Evolutionary conservation across 2,329 filamentous ascomycete species (phyloP).

Genomic region (Zasmidium angulare): DNA sequence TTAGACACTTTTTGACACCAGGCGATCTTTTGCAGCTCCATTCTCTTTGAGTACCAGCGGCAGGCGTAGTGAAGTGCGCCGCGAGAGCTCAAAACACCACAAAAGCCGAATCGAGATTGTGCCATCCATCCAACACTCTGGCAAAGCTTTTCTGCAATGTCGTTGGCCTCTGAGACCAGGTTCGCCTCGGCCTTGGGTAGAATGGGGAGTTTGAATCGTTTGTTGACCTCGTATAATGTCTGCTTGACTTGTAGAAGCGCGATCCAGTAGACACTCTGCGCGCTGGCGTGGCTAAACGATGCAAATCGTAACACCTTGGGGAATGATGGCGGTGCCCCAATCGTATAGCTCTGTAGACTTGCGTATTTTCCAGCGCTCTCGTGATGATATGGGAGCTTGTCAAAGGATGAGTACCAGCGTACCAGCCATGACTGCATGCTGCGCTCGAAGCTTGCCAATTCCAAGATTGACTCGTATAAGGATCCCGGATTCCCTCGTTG

Average conservation of each 20-base stretch:
- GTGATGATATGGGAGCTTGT: conserved; percentile 7
- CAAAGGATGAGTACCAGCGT: conserved; percentile 8
- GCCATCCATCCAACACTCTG: conserved; percentile 6
- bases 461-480: not conserved
- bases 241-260: conserved; percentile 6
- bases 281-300: conserved; percentile 9
- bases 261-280: conserved; percentile 9
- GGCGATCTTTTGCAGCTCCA: conserved; percentile 6
- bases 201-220: not conserved
- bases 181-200: conserved; percentile 7
- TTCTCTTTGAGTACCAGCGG: conserved; percentile 2
- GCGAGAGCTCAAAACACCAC: conserved; percentile 5
- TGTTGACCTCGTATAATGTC: conserved; percentile 6
- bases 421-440: conserved; percentile 6
- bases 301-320: conserved; percentile 4
- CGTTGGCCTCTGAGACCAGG: conserved; percentile 7
- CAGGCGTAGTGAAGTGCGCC: conserved; percentile 8
- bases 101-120: conserved; percentile 9
- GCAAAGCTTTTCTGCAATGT: conserved; percentile 8
- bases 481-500: not conserved
- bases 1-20: conserved; percentile 7
- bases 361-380: not conserved
- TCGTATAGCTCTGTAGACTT: not conserved
- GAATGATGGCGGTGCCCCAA: conserved; percentile 1
- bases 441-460: conserved; percentile 1